These are phyloP conservation scores for Calocera cornea DNA, from an alignment of 768 basidiomycete species.

Conservation along the genomic window DNA sequence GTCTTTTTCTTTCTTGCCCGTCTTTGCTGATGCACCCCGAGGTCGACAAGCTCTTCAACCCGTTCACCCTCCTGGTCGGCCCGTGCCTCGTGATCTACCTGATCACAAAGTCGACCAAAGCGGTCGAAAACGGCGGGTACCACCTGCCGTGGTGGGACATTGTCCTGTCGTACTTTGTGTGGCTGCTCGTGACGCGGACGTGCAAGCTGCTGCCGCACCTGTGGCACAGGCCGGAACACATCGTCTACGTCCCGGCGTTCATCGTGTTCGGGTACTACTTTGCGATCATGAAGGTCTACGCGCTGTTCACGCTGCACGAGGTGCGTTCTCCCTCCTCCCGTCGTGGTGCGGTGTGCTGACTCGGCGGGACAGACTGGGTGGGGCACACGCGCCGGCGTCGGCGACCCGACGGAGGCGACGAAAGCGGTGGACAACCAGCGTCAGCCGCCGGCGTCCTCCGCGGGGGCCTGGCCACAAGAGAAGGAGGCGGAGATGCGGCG, in stretches of 20 bases:
- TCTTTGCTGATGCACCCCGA: constrained; percentile 21
- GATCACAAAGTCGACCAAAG: constrained; percentile 64
- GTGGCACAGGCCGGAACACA: constrained; percentile 59
- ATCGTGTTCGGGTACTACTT: constrained; percentile 90
- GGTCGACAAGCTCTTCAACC: constrained; percentile 79
- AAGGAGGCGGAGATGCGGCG: constrained; percentile 5
- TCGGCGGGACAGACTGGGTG: constrained; percentile 56
- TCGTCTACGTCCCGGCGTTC: constrained; percentile 74
- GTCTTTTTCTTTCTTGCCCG: neutral
- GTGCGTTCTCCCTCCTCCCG: constrained; percentile 26
- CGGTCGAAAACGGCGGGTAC: constrained; percentile 53
- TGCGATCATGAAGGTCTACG: constrained; percentile 88
- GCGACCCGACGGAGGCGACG: constrained; percentile 65
- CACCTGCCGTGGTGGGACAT: constrained; percentile 65
- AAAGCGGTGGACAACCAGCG: constrained; percentile 36
- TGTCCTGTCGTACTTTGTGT: constrained; percentile 26
- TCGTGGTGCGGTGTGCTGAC: neutral
- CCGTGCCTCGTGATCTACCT: constrained; percentile 65
- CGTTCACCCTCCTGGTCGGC: constrained; percentile 73
- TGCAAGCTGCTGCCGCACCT: constrained; percentile 66
- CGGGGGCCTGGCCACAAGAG: neutral
- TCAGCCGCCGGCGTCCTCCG: neutral
- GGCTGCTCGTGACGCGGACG: constrained; percentile 31
- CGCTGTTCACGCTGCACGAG: constrained; percentile 80
- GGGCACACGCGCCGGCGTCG: constrained; percentile 92